These are phyloP conservation scores for Chenopodium suecicum DNA, from an alignment of 148 eudicot species.

Conservation along the genomic window DNA sequence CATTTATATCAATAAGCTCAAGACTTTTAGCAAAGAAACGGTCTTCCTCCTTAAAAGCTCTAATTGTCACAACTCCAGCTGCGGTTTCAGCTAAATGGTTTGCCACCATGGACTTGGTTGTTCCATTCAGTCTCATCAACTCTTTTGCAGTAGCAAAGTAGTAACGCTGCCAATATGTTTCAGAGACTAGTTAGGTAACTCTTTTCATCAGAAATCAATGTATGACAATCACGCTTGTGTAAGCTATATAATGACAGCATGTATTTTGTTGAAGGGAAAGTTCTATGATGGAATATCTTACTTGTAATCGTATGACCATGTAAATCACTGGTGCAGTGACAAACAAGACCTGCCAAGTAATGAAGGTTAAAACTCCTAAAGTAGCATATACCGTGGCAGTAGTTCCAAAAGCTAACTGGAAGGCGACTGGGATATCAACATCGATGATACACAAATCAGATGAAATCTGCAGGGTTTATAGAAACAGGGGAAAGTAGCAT, in stretches of 20 bases:
- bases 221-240: no score
- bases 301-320: constrained; percentile 69
- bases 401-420: constrained; percentile 47
- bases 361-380: constrained; percentile 50
- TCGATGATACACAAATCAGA: constrained; percentile 81
- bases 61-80: constrained; percentile 75
- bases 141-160: constrained; percentile 73
- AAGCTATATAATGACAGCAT: no score
- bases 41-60: constrained; percentile 83
- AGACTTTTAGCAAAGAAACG: constrained; percentile 72
- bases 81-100: constrained; percentile 84
- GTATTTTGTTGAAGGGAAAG: no score
- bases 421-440: constrained; percentile 64
- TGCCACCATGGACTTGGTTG: constrained; percentile 78
- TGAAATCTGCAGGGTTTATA: constrained; percentile 51
- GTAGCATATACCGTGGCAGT: constrained; percentile 49
- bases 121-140: constrained; percentile 85
- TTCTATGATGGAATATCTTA: constrained; percentile 8
- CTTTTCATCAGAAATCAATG: no score
- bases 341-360: constrained; percentile 84
- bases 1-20: constrained; percentile 69
- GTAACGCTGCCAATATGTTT: constrained; percentile 51
- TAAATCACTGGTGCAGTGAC: constrained; percentile 63
- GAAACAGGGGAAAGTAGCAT: background rate
- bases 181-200: background rate